Evolutionary conservation across 352 stramenopile species (phyloP), one percentile per base, ranked within the genome.

Genomic region (Globisporangium heterothallicum): DNA sequence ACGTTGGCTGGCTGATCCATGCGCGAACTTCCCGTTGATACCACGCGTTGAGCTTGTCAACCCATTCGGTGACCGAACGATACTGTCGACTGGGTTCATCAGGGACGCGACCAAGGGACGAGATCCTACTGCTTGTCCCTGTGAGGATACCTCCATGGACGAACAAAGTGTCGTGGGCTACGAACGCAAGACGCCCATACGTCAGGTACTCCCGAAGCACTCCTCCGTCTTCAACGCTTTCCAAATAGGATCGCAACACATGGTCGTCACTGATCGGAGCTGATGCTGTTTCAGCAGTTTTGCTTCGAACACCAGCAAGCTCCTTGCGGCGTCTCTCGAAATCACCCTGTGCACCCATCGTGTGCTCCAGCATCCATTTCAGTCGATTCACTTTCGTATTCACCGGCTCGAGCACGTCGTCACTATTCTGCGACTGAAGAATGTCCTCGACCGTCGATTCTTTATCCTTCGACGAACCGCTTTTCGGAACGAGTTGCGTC

Each of bases 301-400:
- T 57, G 32, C 30, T 65, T 68, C 55, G 22, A 59, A n/a, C 9
- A n/a, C n/a, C n/a, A n/a, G 44, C 52, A 9, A 98, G 64, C 64
- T 98, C 92, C 14, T 65, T 38, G 1, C 86, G 74, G 13, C 92
- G 80, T 53, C 84, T 81, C 52, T 96, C 85, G 71, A 97, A 97
- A 29, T 96, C 93, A 14, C 84, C 73, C 16, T 90, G 76, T 25
- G 86, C 89, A 2, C 89, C 92, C 78, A 98, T 91, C 0, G 89
- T 98, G 44, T 96, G 75, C 16, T 92, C 68, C 21, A 97, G 66
- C 77, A 97, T 96, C 71, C 85, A 97, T 52, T 84, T 70, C 29
- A 97, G 66, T 0, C 86, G 79, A 54, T 95, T 93, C 29, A 72
- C 68, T 57, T 86, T 87, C 8, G 79, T 87, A 60, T 94, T 94